Evolutionary conservation across 108 stramenopile genomes (phyloP).

Genomic region (Skeletonema potamos): DNA sequence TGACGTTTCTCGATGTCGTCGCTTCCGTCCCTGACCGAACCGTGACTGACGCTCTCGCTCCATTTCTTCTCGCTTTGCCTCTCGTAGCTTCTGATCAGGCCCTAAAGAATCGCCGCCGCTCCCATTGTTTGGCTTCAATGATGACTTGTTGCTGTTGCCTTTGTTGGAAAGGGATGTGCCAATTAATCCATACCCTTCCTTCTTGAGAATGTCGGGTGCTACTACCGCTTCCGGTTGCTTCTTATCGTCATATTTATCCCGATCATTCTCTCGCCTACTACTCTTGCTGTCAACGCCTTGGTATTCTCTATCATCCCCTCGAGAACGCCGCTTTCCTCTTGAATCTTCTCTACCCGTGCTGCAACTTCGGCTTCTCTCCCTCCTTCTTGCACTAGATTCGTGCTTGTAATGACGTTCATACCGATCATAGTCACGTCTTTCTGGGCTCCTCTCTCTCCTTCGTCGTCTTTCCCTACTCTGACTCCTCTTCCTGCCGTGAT

Average conservation of each 20-base stretch:
- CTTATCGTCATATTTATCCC: not conserved
- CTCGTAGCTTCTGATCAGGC: conserved; percentile 57
- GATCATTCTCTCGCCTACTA: conserved; percentile 8
- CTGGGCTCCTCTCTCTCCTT: conserved; percentile 7
- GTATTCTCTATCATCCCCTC: not conserved
- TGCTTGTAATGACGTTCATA: not conserved
- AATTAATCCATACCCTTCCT: conserved; percentile 60
- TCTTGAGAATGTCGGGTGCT: conserved; percentile 10
- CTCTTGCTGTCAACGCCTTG: conserved; percentile 7
- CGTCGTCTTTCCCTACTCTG: conserved; percentile 7
- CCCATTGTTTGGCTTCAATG: not conserved
- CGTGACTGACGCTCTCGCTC: conserved; percentile 44
- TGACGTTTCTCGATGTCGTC: not conserved
- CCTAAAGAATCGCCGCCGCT: conserved; percentile 46
- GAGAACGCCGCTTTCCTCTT: not conserved
- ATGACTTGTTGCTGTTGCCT: not conserved
- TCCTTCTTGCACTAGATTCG: not conserved
- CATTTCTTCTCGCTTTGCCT: conserved; percentile 49
- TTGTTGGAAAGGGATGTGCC: conserved; percentile 23
- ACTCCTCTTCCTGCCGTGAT: conserved; percentile 6
- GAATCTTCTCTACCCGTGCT: not conserved
- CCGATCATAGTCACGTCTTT: conserved; percentile 3
- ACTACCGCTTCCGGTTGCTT: not conserved
- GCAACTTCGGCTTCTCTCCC: conserved; percentile 1
- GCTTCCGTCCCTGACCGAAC: not conserved